Evolutionary conservation across 2,329 filamentous ascomycete genomes (phyloP).

Genomic region (Talaromyces piceae): DNA sequence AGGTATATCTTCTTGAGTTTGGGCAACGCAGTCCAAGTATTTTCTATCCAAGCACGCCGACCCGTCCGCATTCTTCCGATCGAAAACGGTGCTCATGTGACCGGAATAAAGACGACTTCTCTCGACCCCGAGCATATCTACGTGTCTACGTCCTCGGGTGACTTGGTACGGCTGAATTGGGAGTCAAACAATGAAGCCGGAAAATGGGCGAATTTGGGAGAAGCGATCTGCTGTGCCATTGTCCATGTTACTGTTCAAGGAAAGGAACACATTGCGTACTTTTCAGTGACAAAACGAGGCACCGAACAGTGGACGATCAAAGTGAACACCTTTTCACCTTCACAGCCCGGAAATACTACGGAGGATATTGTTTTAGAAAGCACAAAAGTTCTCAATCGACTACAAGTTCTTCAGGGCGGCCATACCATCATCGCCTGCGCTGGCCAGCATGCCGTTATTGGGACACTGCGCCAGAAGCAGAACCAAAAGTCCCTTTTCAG

Average conservation of each 20-base stretch:
- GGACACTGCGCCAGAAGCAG: constrained; percentile 36
- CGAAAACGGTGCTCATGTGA: constrained; percentile 39
- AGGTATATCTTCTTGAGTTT: constrained; percentile 71
- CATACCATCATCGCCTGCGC: constrained; percentile 33
- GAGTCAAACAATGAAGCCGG: constrained; percentile 37
- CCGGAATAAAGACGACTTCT: constrained; percentile 46
- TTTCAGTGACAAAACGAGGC: constrained; percentile 31
- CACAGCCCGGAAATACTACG: constrained; percentile 11
- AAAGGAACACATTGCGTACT: constrained; percentile 27
- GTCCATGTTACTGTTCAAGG: constrained; percentile 15
- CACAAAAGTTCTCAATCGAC: constrained; percentile 19
- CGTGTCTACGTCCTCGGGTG: constrained; percentile 44
- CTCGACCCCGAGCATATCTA: constrained; percentile 46
- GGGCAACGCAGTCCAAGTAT: constrained; percentile 68
- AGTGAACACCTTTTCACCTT: constrained; percentile 16
- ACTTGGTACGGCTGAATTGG: constrained; percentile 55
- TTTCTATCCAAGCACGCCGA: constrained; percentile 72
- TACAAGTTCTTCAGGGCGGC: constrained; percentile 25
- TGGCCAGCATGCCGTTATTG: constrained; percentile 51
- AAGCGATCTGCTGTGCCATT: constrained; percentile 26
- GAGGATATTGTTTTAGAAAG: constrained; percentile 24
- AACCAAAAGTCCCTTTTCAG: constrained; percentile 26
- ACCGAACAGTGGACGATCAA: constrained; percentile 27
- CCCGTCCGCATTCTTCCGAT: constrained; percentile 64
- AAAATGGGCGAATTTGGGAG: constrained; percentile 36